These are phyloP conservation scores for Penicillium odoratum DNA, from an alignment of 495 filamentous ascomycete species.

Conservation along the genomic window DNA sequence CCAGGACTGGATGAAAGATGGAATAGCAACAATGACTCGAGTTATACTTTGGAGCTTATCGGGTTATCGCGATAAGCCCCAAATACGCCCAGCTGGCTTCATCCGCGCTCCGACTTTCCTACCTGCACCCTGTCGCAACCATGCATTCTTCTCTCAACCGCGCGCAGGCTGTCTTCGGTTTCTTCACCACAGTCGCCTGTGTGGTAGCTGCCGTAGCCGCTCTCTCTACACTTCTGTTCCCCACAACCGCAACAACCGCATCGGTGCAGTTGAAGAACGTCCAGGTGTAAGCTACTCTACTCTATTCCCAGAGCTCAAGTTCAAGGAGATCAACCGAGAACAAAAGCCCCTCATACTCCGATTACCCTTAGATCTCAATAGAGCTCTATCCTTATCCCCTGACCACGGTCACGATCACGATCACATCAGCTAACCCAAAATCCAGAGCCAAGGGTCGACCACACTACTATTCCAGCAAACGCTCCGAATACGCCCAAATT, in stretches of 20 bases:
- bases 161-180: conserved; percentile 90
- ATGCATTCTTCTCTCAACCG: conserved; percentile 90
- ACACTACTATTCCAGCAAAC: conserved; percentile 89
- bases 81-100: conserved; percentile 43
- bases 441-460: conserved; percentile 79
- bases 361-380: not conserved
- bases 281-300: conserved; percentile 68
- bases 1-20: not conserved
- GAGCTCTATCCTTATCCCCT: not conserved
- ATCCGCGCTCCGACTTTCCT: conserved; percentile 16
- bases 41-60: conserved; percentile 16
- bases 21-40: not conserved
- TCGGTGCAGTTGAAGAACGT: conserved; percentile 71
- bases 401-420: not conserved
- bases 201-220: conserved; percentile 77
- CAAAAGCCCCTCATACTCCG: not conserved
- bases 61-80: conserved; percentile 22
- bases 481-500: conserved; percentile 92
- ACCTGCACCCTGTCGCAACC: conserved; percentile 3
- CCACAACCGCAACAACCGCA: conserved; percentile 62
- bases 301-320: not conserved
- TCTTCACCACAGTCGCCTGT: conserved; percentile 94
- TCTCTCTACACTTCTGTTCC: conserved; percentile 69
- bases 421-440: conserved; percentile 5
- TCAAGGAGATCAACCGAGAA: not conserved